phyloP scores from a whole-genome alignment of 2,329 filamentous ascomycete genomes.

The Phialophora tarda region DNA sequence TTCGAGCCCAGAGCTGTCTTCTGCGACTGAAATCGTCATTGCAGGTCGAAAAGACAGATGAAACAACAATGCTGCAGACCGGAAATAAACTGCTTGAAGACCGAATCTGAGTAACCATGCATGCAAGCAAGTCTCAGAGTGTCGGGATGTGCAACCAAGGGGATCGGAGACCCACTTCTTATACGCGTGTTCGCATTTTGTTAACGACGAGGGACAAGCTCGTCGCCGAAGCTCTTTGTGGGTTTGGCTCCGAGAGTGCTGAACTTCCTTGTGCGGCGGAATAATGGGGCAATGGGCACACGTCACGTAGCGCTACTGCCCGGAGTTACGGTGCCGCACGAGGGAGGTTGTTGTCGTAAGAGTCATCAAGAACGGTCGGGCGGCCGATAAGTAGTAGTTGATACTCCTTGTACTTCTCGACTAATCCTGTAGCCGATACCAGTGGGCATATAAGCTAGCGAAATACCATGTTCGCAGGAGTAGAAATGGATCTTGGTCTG shows the following conservation, averaged over 20 bases:
- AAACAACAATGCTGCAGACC: conserved; percentile 13
- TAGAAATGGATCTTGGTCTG: conserved; percentile 15
- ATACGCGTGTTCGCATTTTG: not conserved
- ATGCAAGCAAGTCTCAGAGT: conserved; percentile 34
- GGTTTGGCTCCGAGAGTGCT: not conserved
- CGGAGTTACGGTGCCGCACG: not conserved
- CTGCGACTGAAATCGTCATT: conserved; percentile 3
- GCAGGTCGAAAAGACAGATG: conserved; percentile 13
- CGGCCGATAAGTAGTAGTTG: not conserved
- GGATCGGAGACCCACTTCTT: not conserved
- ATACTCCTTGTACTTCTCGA: not conserved
- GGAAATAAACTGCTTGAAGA: conserved; percentile 17
- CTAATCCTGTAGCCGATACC: conserved; percentile 5
- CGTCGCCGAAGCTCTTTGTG: not conserved
- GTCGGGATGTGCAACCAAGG: conserved; percentile 16
- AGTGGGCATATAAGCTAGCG: conserved; percentile 10
- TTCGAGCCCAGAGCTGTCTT: not conserved
- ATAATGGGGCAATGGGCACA: not conserved
- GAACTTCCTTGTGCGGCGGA: not conserved
- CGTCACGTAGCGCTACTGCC: not conserved
- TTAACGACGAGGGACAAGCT: not conserved
- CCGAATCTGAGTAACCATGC: conserved; percentile 21
- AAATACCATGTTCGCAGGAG: conserved; percentile 9
- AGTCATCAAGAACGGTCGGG: not conserved
- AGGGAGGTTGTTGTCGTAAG: not conserved